Evolutionary conservation across 345 rosid genomes (phyloP).

Genomic region (Gossypium ekmanianum): DNA sequence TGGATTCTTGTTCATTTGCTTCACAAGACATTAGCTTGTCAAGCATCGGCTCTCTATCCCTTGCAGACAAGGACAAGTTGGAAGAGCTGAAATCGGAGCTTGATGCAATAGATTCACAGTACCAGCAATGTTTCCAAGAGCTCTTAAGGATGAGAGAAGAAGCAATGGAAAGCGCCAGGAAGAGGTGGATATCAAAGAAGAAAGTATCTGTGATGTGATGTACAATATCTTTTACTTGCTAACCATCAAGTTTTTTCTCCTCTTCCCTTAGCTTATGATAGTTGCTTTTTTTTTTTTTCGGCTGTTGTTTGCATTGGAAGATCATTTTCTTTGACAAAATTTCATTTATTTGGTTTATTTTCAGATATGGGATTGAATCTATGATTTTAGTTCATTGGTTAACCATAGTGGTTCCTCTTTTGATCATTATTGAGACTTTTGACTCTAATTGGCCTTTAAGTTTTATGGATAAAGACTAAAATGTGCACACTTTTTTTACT

Average conservation of each 20-base stretch:
- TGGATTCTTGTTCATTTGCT: constrained; percentile 38
- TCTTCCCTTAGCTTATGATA: neutral
- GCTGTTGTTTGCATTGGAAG: constrained; percentile 1
- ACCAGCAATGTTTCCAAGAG: constrained; percentile 52
- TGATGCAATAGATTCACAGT: constrained; percentile 46
- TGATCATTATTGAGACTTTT: neutral
- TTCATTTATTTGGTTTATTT: constrained; percentile 17
- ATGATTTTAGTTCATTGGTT: neutral
- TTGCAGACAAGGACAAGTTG: constrained; percentile 34
- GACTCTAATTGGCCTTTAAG: neutral
- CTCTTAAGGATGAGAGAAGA: constrained; percentile 62
- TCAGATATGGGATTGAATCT: neutral
- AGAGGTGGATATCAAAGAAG: constrained; percentile 57
- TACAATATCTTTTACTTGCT: neutral
- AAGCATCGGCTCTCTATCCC: constrained; percentile 29
- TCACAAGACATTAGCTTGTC: constrained; percentile 39
- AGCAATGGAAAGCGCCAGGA: constrained; percentile 54
- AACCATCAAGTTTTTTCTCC: neutral
- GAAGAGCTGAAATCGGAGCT: constrained; percentile 55
- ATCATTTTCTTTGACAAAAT: constrained; percentile 2
- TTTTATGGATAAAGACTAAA: neutral
- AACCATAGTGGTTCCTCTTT: neutral
- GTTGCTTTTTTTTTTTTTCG: neutral
- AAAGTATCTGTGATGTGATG: constrained; percentile 31
- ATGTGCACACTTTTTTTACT: too few relatives aligned